phyloP scores from a whole-genome alignment of 2,329 filamentous ascomycete species.

The Xylaria arbuscula region DNA sequence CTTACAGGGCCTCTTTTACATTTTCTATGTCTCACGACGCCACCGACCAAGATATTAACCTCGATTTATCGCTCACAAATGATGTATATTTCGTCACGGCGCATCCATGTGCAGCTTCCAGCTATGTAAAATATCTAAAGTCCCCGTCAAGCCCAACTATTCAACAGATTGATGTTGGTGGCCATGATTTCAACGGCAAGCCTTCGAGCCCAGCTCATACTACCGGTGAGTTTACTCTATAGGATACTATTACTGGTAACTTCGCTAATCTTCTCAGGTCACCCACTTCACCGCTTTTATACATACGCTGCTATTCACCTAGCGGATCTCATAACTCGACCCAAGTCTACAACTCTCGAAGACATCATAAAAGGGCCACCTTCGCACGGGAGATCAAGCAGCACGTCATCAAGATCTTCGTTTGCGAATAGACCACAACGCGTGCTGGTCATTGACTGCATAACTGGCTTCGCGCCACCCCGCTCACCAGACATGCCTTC shows the following conservation, averaged over 20 bases:
- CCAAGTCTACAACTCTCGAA: constrained; percentile 49
- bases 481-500: constrained; percentile 58
- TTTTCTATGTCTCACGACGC: constrained; percentile 58
- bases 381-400: constrained; percentile 32
- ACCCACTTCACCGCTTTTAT: constrained; percentile 72
- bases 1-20: constrained; percentile 55
- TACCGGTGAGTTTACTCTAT: constrained; percentile 55
- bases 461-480: constrained; percentile 63
- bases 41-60: constrained; percentile 53
- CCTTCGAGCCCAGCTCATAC: constrained; percentile 60
- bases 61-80: constrained; percentile 61
- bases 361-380: constrained; percentile 32
- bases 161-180: constrained; percentile 66
- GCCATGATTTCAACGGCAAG: constrained; percentile 57
- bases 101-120: constrained; percentile 71
- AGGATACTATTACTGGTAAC: not conserved
- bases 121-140: constrained; percentile 67
- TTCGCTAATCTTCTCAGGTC: constrained; percentile 56
- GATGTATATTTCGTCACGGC: constrained; percentile 75
- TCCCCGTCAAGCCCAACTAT: constrained; percentile 70
- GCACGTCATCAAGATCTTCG: constrained; percentile 37
- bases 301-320: constrained; percentile 70
- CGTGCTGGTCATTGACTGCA: constrained; percentile 73
- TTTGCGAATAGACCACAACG: constrained; percentile 49
- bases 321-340: constrained; percentile 64